Percentiles rank a stretch among this genome's conserved stretches.
Evolutionary conservation across 2,329 filamentous ascomycete genomes (phyloP).

Genomic region (Alternaria gaisen): DNA sequence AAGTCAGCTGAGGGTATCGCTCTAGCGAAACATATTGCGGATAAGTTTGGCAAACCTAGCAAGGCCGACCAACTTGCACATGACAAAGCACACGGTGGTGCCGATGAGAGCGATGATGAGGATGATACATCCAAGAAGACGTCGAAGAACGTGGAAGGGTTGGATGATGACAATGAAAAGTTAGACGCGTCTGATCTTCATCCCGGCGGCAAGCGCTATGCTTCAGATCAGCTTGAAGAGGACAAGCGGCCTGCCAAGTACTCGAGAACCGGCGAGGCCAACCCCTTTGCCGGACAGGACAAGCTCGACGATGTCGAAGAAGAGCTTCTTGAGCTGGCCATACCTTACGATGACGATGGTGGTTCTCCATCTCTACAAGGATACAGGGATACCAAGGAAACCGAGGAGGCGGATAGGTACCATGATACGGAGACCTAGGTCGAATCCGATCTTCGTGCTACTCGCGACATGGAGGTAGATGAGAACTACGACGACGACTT

Average conservation of each 20-base stretch:
- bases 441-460: neutral
- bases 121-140: neutral
- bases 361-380: neutral
- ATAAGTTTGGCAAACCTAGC: constrained; percentile 13
- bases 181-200: neutral
- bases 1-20: constrained; percentile 12
- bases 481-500: constrained; percentile 7
- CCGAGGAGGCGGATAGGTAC: neutral
- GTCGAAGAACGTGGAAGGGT: neutral
- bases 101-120: neutral
- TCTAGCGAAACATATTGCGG: constrained; percentile 3
- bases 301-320: constrained; percentile 4
- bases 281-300: neutral
- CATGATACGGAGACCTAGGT: neutral
- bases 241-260: neutral
- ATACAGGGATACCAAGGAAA: neutral
- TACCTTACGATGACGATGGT: neutral
- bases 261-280: neutral
- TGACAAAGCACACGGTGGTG: neutral
- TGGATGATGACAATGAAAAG: no score
- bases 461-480: constrained; percentile 1
- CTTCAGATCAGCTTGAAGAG: neutral
- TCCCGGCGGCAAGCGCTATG: neutral
- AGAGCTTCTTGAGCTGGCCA: constrained; percentile 4
- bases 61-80: constrained; percentile 12